A percentile compares a stretch with the other conserved stretches of the same genome.
These are phyloP conservation scores for Exsudoporus frostii DNA, from an alignment of 768 basidiomycete genomes.

Conservation along the genomic window DNA sequence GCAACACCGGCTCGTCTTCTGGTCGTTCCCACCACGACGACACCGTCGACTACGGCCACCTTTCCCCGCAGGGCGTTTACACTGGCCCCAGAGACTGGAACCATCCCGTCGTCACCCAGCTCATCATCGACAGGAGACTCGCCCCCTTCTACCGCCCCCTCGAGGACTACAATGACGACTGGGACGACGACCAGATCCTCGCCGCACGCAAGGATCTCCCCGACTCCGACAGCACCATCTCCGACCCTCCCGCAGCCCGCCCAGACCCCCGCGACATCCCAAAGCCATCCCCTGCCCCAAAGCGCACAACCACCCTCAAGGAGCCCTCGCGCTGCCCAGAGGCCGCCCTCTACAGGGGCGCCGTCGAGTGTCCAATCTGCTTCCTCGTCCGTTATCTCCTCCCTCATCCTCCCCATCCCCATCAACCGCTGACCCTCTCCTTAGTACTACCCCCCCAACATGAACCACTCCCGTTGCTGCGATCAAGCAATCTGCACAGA, in stretches of 20 bases:
- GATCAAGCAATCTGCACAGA: conserved; percentile 99
- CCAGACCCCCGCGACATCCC: conserved; percentile 28
- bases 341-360: conserved; percentile 77
- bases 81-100: conserved; percentile 87
- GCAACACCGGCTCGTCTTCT: conserved; percentile 77
- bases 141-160: conserved; percentile 96
- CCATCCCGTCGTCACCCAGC: conserved; percentile 77
- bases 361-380: conserved; percentile 96
- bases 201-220: conserved; percentile 71
- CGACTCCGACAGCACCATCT: conserved; percentile 45
- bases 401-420: conserved; percentile 5
- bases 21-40: conserved; percentile 76
- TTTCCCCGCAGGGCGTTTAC: conserved; percentile 84
- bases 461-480: conserved; percentile 96
- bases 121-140: conserved; percentile 83
- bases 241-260: conserved; percentile 34
- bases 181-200: conserved; percentile 86
- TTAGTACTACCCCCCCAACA: conserved; percentile 96
- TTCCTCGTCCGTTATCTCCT: conserved; percentile 70
- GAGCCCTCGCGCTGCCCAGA: conserved; percentile 66
- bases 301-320: conserved; percentile 57
- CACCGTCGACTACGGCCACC: conserved; percentile 77
- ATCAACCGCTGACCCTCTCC: conserved; percentile 21
- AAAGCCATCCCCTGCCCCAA: conserved; percentile 36
- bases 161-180: conserved; percentile 86